A percentile compares a stretch with the other conserved stretches of the same genome.
Evolutionary conservation across 257 asterid genomes (phyloP).

Genomic region (Verbena officinalis): DNA sequence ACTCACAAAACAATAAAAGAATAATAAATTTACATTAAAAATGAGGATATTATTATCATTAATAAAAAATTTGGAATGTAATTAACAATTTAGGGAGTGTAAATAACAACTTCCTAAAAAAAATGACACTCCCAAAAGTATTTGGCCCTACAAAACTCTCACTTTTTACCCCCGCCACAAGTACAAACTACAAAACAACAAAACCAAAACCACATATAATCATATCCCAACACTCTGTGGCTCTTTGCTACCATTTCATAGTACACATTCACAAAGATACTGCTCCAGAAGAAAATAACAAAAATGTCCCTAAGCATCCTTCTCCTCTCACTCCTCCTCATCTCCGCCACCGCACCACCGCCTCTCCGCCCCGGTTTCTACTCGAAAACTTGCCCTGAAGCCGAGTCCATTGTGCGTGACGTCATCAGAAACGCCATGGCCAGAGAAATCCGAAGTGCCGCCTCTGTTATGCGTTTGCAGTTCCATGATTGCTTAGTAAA

Average conservation of each 20-base stretch:
- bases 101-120: too few species aligned
- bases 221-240: not conserved
- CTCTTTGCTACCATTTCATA: not conserved
- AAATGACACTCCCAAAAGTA: not conserved
- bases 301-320: constrained; percentile 39
- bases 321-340: constrained; percentile 34
- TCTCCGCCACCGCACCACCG: constrained; percentile 31
- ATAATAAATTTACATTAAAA: too few species aligned
- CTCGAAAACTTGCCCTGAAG: constrained; percentile 67
- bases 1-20: too few species aligned
- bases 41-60: too few species aligned
- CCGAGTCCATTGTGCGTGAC: constrained; percentile 61
- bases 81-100: too few species aligned
- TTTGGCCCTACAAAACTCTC: constrained; percentile 14
- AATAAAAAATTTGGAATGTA: too few species aligned
- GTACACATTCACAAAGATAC: not conserved
- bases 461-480: constrained; percentile 94
- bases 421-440: constrained; percentile 61
- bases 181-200: not conserved
- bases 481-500: constrained; percentile 96
- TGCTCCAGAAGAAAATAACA: not conserved
- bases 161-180: constrained; percentile 10
- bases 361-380: constrained; percentile 59
- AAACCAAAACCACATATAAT: not conserved
- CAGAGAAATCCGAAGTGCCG: constrained; percentile 65